These are phyloP conservation scores for Xylaria polymorpha DNA, from an alignment of 2,329 filamentous ascomycete species.

Conservation along the genomic window DNA sequence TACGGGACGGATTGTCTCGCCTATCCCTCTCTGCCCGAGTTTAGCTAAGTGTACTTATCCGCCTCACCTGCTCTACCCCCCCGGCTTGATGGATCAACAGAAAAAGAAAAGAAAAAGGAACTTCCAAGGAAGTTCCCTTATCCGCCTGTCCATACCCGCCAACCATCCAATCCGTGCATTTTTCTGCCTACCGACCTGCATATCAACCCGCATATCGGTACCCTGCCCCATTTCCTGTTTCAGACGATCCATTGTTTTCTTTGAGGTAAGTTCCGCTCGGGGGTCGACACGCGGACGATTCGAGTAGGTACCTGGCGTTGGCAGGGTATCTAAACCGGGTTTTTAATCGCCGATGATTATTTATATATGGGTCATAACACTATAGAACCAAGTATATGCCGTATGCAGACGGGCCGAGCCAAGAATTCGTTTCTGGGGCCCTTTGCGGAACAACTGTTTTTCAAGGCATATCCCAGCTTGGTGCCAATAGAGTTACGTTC, in stretches of 20 bases:
- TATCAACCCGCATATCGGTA: slow-evolving; percentile 18
- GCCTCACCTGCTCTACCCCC: neutral
- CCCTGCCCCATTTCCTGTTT: slow-evolving; percentile 18
- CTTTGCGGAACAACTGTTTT: neutral
- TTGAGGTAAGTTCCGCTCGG: slow-evolving; percentile 9
- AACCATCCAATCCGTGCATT: slow-evolving; percentile 6
- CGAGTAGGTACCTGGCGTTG: slow-evolving; percentile 3
- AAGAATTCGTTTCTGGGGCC: neutral
- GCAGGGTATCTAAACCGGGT: slow-evolving; percentile 3
- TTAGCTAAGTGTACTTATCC: slow-evolving; percentile 8
- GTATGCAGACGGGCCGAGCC: slow-evolving; percentile 4
- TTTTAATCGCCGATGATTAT: slow-evolving; percentile 8
- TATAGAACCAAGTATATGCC: neutral
- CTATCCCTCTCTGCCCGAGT: slow-evolving; percentile 7
- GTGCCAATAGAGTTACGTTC: neutral
- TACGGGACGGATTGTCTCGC: slow-evolving; percentile 6
- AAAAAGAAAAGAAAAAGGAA: slow-evolving; percentile 11
- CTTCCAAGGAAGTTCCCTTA: slow-evolving; percentile 5
- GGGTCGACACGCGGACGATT: slow-evolving; percentile 1
- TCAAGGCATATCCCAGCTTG: slow-evolving; percentile 10
- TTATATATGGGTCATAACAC: slow-evolving; percentile 4
- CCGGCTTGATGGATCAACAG: slow-evolving; percentile 9
- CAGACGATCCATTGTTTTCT: neutral
- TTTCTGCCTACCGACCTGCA: slow-evolving; percentile 13
- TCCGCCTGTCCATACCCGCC: slow-evolving; percentile 15